phyloP scores from a whole-genome alignment of 2,329 filamentous ascomycete genomes.

The Davidsoniella eucalypti region DNA sequence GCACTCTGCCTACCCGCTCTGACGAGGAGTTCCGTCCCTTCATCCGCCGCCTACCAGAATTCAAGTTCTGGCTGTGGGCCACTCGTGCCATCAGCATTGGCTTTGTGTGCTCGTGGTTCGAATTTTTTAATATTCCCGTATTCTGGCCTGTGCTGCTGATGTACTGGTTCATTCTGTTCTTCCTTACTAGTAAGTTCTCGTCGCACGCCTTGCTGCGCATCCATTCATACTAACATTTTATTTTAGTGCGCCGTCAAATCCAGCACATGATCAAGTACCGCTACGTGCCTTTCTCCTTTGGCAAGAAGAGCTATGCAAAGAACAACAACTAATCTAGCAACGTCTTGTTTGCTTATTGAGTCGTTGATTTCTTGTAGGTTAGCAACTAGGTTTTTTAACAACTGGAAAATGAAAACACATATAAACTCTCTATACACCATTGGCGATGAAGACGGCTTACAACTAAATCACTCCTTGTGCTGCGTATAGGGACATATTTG shows the following conservation, averaged over 20 bases:
- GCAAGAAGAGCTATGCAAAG: conserved; percentile 68
- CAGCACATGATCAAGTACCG: conserved; percentile 99
- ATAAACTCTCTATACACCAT: too few relatives aligned
- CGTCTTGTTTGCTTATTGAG: too few relatives aligned
- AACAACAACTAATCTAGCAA: conserved; percentile 29
- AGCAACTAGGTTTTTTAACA: too few relatives aligned
- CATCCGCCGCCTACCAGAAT: conserved; percentile 87
- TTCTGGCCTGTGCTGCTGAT: conserved; percentile 98
- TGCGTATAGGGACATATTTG: too few relatives aligned
- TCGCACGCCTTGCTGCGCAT: background rate
- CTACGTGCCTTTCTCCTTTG: conserved; percentile 85
- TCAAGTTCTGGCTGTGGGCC: conserved; percentile 99
- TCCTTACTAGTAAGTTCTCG: conserved; percentile 66
- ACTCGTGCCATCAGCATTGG: conserved; percentile 71
- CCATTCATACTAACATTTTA: background rate
- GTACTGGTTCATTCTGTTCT: conserved; percentile 96
- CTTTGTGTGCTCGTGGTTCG: conserved; percentile 83
- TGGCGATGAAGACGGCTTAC: too few relatives aligned
- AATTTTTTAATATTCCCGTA: conserved; percentile 88
- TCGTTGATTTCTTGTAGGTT: too few relatives aligned
- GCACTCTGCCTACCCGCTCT: conserved; percentile 76
- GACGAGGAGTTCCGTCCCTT: conserved; percentile 98
- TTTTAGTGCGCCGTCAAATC: conserved; percentile 91
- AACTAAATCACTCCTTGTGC: too few relatives aligned
- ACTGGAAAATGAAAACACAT: too few relatives aligned